Conservation (phyloP, 2,329 filamentous ascomycete genomes). For the Aspergillus novoparasiticus region DNA sequence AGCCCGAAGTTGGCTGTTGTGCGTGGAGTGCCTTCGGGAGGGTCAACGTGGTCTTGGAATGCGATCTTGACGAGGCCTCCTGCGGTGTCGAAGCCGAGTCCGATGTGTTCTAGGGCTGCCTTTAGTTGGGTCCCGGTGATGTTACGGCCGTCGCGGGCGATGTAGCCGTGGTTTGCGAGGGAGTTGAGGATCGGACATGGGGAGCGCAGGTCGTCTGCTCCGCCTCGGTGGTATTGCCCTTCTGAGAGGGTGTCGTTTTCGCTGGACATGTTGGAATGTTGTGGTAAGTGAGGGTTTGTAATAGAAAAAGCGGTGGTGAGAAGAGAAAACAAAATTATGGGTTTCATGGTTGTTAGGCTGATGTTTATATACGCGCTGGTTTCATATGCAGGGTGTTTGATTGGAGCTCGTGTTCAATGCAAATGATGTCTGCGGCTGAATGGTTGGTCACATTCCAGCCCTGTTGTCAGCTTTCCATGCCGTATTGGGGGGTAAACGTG, state of each 20-base stretch:
- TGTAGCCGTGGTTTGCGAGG: constrained; percentile 22
- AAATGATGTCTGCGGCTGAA: not conserved
- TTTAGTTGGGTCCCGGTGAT: constrained; percentile 16
- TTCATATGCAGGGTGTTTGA: not conserved
- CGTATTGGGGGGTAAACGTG: not conserved
- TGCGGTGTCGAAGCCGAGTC: constrained; percentile 10
- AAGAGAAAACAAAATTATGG: not conserved
- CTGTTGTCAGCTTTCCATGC: not conserved
- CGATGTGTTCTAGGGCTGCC: constrained; percentile 14
- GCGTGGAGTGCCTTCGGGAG: constrained; percentile 7
- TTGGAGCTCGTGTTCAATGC: not conserved
- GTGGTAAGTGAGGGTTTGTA: not conserved
- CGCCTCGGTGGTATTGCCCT: constrained; percentile 9
- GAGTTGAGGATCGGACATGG: constrained; percentile 21
- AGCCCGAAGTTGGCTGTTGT: constrained; percentile 9
- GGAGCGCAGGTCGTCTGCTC: constrained; percentile 12
- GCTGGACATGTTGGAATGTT: not conserved
- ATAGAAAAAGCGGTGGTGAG: not conserved
- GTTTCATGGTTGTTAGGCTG: not conserved
- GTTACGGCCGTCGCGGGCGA: constrained; percentile 17
- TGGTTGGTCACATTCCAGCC: not conserved
- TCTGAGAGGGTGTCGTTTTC: not conserved
- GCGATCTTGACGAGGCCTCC: constrained; percentile 9
- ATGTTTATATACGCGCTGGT: not conserved
- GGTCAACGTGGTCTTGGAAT: constrained; percentile 20